These are phyloP conservation scores for Podospora sp. DNA, from an alignment of 495 filamentous ascomycete genomes.

Conservation along the genomic window DNA sequence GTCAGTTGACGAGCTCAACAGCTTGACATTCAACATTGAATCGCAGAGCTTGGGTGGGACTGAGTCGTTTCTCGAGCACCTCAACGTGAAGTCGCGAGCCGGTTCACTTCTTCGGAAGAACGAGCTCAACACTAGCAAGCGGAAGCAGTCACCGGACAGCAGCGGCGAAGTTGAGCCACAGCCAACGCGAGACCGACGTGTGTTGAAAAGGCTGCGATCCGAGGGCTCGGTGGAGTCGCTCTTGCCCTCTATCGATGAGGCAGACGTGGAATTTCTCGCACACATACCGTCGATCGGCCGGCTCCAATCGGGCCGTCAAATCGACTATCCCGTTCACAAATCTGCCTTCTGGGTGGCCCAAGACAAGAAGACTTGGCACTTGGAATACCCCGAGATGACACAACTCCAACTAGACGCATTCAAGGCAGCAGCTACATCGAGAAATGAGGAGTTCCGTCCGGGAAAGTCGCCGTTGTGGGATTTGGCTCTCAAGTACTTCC, in stretches of 20 bases:
- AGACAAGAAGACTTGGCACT: conserved; percentile 53
- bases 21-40: conserved; percentile 36
- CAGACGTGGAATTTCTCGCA: conserved; percentile 42
- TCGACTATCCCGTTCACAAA: conserved; percentile 52
- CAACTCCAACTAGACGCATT: conserved; percentile 52
- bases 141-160: conserved; percentile 43
- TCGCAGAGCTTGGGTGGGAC: conserved; percentile 51
- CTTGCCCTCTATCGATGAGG: conserved; percentile 21
- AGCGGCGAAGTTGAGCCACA: conserved; percentile 40
- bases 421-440: conserved; percentile 40
- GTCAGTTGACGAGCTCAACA: conserved; percentile 41
- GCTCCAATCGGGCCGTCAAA: conserved; percentile 45
- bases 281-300: conserved; percentile 41
- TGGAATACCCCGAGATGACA: conserved; percentile 58
- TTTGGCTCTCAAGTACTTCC: conserved; percentile 53
- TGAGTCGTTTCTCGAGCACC: conserved; percentile 45
- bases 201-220: conserved; percentile 52
- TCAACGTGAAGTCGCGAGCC: conserved; percentile 46
- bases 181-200: conserved; percentile 32
- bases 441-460: conserved; percentile 50
- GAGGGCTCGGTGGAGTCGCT: conserved; percentile 28
- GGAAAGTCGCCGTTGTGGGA: conserved; percentile 48
- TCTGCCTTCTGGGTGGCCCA: conserved; percentile 53
- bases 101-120: conserved; percentile 29
- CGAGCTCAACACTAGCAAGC: conserved; percentile 48